phyloP scores from a whole-genome alignment of 2,329 filamentous ascomycete genomes.

The Tolypocladium ophioglossoides region DNA sequence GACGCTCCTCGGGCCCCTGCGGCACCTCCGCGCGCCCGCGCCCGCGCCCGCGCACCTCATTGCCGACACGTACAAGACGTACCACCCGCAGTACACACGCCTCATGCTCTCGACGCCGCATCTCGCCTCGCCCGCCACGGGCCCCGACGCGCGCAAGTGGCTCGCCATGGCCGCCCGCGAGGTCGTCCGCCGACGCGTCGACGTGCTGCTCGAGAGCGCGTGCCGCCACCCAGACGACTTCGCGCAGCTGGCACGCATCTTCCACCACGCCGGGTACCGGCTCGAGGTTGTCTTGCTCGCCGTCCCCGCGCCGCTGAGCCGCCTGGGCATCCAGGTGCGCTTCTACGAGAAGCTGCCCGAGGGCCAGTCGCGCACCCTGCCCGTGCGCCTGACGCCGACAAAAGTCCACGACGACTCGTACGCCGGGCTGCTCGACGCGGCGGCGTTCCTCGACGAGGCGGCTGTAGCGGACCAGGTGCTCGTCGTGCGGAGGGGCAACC shows the following conservation, averaged over 20 bases:
- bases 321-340: constrained; percentile 30
- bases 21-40: not conserved
- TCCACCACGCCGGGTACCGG: constrained; percentile 22
- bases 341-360: constrained; percentile 25
- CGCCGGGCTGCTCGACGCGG: constrained; percentile 24
- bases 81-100: constrained; percentile 30
- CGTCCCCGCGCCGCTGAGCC: constrained; percentile 28
- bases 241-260: constrained; percentile 20
- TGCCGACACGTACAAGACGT: constrained; percentile 37
- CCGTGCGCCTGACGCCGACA: constrained; percentile 29
- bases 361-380: constrained; percentile 22
- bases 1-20: constrained; percentile 22
- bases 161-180: constrained; percentile 26
- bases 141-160: constrained; percentile 32
- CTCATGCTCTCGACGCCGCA: constrained; percentile 19
- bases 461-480: constrained; percentile 23
- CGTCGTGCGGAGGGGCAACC: constrained; percentile 26
- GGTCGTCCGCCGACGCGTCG: constrained; percentile 18
- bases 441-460: constrained; percentile 23
- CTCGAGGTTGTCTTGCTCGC: constrained; percentile 31
- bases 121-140: constrained; percentile 27
- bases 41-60: constrained; percentile 27
- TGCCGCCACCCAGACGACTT: constrained; percentile 33
- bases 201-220: constrained; percentile 33
- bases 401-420: constrained; percentile 36